phyloP scores from a whole-genome alignment of 2,329 filamentous ascomycete species.

The Aspergillus uvarum region DNA sequence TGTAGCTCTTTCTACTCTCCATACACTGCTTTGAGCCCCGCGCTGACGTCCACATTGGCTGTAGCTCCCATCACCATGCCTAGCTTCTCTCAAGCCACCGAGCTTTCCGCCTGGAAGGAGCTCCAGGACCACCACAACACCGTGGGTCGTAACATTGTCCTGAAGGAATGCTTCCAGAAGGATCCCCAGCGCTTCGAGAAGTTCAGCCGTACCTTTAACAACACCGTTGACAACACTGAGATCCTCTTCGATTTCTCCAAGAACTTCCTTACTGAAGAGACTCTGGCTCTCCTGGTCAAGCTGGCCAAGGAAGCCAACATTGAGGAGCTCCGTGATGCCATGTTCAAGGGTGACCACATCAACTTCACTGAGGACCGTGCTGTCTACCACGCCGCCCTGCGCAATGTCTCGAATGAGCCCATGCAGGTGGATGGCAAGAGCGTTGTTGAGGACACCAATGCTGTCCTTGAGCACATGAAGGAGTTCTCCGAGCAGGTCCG shows the following conservation, averaged over 20 bases:
- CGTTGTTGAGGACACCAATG: slow-evolving; percentile 90
- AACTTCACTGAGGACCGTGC: slow-evolving; percentile 98
- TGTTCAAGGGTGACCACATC: slow-evolving; percentile 98
- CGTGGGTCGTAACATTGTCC: slow-evolving; percentile 82
- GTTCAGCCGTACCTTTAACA: slow-evolving; percentile 82
- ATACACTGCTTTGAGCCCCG: neutral
- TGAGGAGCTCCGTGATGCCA: slow-evolving; percentile 90
- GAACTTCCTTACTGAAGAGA: slow-evolving; percentile 96
- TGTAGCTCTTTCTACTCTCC: neutral
- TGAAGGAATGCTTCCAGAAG: slow-evolving; percentile 89
- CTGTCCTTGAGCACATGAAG: slow-evolving; percentile 95
- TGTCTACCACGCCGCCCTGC: slow-evolving; percentile 91
- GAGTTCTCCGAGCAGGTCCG: slow-evolving; percentile 94
- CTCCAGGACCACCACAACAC: slow-evolving; percentile 87
- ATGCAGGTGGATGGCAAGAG: slow-evolving; percentile 86
- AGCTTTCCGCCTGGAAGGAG: slow-evolving; percentile 81
- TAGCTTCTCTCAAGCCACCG: slow-evolving; percentile 69
- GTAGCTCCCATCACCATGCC: slow-evolving; percentile 33
- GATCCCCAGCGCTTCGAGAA: slow-evolving; percentile 87
- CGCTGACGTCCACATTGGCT: neutral
- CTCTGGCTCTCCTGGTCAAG: slow-evolving; percentile 79
- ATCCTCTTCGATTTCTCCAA: slow-evolving; percentile 99
- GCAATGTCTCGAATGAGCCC: slow-evolving; percentile 80
- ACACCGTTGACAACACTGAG: slow-evolving; percentile 73
- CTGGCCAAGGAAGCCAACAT: slow-evolving; percentile 88